Evolutionary conservation across 768 basidiomycete genomes (phyloP).

Genomic region (Leccinum subgranulosum): DNA sequence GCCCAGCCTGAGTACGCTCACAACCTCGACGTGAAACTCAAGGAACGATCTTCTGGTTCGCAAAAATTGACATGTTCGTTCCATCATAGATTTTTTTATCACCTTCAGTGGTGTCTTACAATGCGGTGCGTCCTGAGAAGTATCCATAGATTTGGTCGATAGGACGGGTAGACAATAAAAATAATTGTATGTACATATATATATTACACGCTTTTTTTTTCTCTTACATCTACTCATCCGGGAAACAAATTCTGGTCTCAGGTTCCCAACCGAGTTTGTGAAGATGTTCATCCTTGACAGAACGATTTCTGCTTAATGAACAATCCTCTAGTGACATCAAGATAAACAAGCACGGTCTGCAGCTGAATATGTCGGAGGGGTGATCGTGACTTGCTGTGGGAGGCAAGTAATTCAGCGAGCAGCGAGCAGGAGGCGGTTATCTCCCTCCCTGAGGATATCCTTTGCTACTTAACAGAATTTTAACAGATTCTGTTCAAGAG

Average conservation of each 20-base stretch:
- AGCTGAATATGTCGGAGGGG: background rate
- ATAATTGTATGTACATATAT: conserved; percentile 3
- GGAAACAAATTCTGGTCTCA: conserved; percentile 22
- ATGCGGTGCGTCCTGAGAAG: background rate
- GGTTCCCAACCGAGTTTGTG: conserved; percentile 40
- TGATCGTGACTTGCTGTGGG: conserved; percentile 27
- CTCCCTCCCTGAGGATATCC: conserved; percentile 32
- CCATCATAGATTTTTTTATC: conserved; percentile 3
- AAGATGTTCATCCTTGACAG: conserved; percentile 34
- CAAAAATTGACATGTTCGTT: conserved; percentile 13
- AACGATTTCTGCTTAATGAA: conserved; percentile 28
- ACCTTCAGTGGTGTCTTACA: background rate
- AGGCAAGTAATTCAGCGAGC: conserved; percentile 33
- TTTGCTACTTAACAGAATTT: conserved; percentile 17
- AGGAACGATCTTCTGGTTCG: background rate
- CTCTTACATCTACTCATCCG: too few relatives aligned
- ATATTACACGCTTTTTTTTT: background rate
- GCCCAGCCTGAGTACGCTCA: conserved; percentile 7
- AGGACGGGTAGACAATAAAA: background rate
- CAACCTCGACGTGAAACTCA: background rate
- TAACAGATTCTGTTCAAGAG: conserved; percentile 28
- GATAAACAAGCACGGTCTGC: background rate
- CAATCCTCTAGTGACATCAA: conserved; percentile 1
- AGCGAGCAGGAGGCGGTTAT: conserved; percentile 34
- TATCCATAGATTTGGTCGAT: background rate